Base-by-base conservation (phyloP, 768 basidiomycete genomes). In the Leucocoprinus leucothites region DNA sequence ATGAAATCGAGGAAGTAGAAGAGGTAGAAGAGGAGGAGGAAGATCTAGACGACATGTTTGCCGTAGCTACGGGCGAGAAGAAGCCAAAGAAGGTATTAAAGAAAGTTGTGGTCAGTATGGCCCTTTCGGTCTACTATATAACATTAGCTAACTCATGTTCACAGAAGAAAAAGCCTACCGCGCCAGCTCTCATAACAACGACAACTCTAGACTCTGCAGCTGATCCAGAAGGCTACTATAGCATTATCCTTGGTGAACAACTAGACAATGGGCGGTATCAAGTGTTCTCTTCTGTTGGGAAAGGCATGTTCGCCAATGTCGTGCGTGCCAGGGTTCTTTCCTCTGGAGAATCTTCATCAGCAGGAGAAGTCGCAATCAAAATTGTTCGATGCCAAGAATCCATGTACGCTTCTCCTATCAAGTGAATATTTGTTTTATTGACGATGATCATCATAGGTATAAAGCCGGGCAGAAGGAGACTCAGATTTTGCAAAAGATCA, bases 231-330 rank as follows among this genome's bases (percentile, higher is more conserved):
- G 97, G 97, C 0, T 98, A 98, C 69, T 99, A 98, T 67, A 85
- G 85, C 56, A 82, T 97, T 50, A 92, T 95, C 49, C 83, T 98
- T 14, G 97, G 96, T 42, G 97, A 99, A 71, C 86, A 93, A 57
- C 77, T 99, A 16, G 95, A 97, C 64, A 83, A 86, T 24, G 94
- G 91, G 4, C 82, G 89, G 40, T 99, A 98, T 67, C 93, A 97
- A 67, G 93, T 99, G 9, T 94, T 90, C 61, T 93, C 92, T 46
- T 91, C 84, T 46, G 77, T 98, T n/a, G 97, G 97, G 16, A 95
- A 96, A 68, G 97, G 97, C 46, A 99, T 99, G 96, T 99, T 98
- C 68, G 94, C 94, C 46, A 93, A 91, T 53, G 97, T 99, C 48
- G 94, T 98, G 24, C 83, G 91, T 44, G 96, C 95, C 8, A 84